Conservation (phyloP, 805 yeast genomes). For the Candida patagonica region DNA sequence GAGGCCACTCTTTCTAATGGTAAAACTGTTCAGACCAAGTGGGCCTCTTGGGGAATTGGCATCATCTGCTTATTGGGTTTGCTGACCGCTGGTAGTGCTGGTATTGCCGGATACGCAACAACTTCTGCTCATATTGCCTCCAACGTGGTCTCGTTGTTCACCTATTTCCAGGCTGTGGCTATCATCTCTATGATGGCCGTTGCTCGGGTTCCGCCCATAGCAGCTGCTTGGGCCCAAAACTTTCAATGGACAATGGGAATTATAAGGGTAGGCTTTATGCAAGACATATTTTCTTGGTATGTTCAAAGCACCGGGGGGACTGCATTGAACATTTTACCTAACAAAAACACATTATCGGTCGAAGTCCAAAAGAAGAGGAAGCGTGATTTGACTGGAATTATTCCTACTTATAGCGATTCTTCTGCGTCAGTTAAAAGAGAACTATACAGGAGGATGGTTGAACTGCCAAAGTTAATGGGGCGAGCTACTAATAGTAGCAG, state of each 20-base stretch:
- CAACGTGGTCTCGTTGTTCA: conserved; percentile 82
- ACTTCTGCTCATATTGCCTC: conserved; percentile 98
- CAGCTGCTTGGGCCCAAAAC: conserved; percentile 96
- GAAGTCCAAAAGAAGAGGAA: conserved; percentile 73
- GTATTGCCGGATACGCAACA: conserved; percentile 78
- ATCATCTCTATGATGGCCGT: conserved; percentile 95
- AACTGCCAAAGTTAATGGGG: conserved; percentile 5
- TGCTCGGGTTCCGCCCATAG: conserved; percentile 85
- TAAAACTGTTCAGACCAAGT: conserved; percentile 85
- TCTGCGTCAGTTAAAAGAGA: conserved; percentile 8
- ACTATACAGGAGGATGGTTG: conserved; percentile 10
- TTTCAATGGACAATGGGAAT: conserved; percentile 96
- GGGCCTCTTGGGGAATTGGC: conserved; percentile 94
- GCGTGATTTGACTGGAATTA: conserved; percentile 19
- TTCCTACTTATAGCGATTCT: conserved; percentile 11
- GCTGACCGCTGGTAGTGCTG: conserved; percentile 75
- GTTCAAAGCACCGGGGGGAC: conserved; percentile 90
- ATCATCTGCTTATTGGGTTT: conserved; percentile 84
- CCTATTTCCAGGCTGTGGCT: conserved; percentile 90
- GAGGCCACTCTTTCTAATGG: conserved; percentile 80
- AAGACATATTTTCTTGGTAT: conserved; percentile 82
- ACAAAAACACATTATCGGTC: conserved; percentile 59
- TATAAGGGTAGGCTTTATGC: conserved; percentile 67
- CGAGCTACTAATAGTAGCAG: conserved; percentile 3
- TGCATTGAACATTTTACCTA: conserved; percentile 63